Base-by-base conservation (phyloP, 495 filamentous ascomycete species). In the Antarctomyces pellizariae region DNA sequence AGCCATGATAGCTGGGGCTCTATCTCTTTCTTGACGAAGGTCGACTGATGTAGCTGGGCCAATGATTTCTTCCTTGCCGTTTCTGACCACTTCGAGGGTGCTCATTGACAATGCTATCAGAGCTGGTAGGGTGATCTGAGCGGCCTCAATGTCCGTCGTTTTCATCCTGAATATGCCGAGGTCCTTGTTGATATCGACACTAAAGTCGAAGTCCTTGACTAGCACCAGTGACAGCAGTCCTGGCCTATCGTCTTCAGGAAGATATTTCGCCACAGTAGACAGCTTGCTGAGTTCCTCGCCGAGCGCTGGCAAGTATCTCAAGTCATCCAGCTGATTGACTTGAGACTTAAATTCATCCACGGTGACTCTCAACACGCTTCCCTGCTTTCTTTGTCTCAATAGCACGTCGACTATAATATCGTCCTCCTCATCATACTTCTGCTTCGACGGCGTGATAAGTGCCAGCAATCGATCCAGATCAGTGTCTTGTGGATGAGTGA, bases 341-440 rank as follows among this genome's bases (percentile, higher is more conserved):
- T 52, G 44, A 13, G 68, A 45, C 25, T 64, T 64, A 13, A 77
- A 38, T 13, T 49, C 58, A n/a, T 59, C 60, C 11, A 86, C 46
- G 3, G 61, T 67, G 13, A 73, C 43, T 19, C 77, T 71, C 23
- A 90, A 57, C 10, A 93, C 73, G n/a, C 72, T 63, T 2, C 84
- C 89, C 44, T 93, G 83, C 38, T 68, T 64, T 29, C 89, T 57
- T 46, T 99, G 89, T n/a, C 76, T 62, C 13, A 95, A 51, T 2
- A 99, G 58, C 0, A 75, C 92, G 33, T 95, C 86, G 7, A 95
- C 57, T 52, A 99, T 67, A 32, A 99, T 91, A 41, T 93, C 89
- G 38, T 92, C 82, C 34, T 82, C 75, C 24, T 75, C 65, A 30
- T 89, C 82, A 39, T 89, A 93, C 36, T 78, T 82, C 46, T 86